Conservation (phyloP, 2,329 filamentous ascomycete species). For the Epichloe glyceriae region DNA sequence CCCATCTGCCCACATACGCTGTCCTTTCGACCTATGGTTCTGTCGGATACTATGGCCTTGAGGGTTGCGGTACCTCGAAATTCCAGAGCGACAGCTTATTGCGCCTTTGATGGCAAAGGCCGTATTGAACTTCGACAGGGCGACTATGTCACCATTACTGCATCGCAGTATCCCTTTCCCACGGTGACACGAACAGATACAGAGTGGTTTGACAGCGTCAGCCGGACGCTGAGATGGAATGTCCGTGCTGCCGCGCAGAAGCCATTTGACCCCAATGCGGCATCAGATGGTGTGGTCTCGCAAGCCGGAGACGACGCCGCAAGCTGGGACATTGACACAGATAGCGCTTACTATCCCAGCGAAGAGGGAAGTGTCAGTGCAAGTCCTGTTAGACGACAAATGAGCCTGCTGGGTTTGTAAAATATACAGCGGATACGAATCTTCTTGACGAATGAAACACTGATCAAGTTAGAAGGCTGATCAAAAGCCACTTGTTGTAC, state of each 20-base stretch:
- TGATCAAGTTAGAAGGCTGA: neutral
- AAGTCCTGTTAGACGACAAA: conserved; percentile 57
- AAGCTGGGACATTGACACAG: conserved; percentile 92
- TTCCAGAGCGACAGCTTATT: conserved; percentile 88
- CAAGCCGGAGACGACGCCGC: conserved; percentile 42
- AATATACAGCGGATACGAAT: neutral
- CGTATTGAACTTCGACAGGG: conserved; percentile 86
- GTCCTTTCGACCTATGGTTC: conserved; percentile 94
- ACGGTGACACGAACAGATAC: conserved; percentile 81
- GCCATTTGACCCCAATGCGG: conserved; percentile 53
- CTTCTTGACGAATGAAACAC: neutral
- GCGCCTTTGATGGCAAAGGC: conserved; percentile 93
- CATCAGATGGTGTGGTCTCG: conserved; percentile 19
- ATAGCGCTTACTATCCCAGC: conserved; percentile 57
- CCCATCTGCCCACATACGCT: conserved; percentile 96
- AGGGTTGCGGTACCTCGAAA: conserved; percentile 75
- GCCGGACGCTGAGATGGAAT: conserved; percentile 88
- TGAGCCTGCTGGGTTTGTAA: conserved; percentile 51
- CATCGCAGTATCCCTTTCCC: conserved; percentile 92
- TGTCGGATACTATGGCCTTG: conserved; percentile 87
- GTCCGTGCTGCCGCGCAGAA: conserved; percentile 86
- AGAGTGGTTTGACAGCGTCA: conserved; percentile 96
- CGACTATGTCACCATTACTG: conserved; percentile 91
- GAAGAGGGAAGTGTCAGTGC: conserved; percentile 58
- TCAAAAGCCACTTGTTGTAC: too few species aligned